These are phyloP conservation scores for Herpetomonas samuelpessoai DNA, from an alignment of 208 protist species.

Conservation along the genomic window DNA sequence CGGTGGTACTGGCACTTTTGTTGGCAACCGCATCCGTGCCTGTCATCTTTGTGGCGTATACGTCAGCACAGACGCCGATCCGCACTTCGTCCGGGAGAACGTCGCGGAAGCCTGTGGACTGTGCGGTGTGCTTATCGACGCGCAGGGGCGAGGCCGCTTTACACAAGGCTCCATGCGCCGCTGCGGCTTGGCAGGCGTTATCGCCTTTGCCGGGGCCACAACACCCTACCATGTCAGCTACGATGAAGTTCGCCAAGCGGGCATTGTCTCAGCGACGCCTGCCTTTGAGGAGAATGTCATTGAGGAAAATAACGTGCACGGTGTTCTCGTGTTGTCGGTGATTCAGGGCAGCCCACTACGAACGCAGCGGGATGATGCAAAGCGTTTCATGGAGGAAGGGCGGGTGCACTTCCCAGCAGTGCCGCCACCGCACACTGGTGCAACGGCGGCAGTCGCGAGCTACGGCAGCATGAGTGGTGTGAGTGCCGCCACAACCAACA, in stretches of 20 bases:
- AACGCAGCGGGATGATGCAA: slow-evolving; percentile 12
- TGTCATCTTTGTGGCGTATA: slow-evolving; percentile 70
- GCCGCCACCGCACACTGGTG: neutral
- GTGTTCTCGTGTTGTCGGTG: slow-evolving; percentile 69
- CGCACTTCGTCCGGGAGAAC: slow-evolving; percentile 47
- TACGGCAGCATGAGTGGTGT: slow-evolving; percentile 10
- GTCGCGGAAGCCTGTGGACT: slow-evolving; percentile 60
- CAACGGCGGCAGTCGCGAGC: neutral
- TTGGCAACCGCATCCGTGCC: slow-evolving; percentile 55
- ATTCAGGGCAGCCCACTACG: slow-evolving; percentile 46
- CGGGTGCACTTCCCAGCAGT: slow-evolving; percentile 1
- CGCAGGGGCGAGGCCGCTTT: slow-evolving; percentile 42
- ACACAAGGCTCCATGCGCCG: slow-evolving; percentile 25
- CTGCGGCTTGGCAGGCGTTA: slow-evolving; percentile 47
- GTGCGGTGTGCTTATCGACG: slow-evolving; percentile 67
- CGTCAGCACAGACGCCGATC: slow-evolving; percentile 45
- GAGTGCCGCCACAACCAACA: slow-evolving; percentile 6
- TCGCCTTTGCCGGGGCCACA: slow-evolving; percentile 58
- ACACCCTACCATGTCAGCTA: slow-evolving; percentile 36
- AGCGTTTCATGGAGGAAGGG: slow-evolving; percentile 7
- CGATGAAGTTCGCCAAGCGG: slow-evolving; percentile 35
- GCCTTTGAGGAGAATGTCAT: slow-evolving; percentile 65
- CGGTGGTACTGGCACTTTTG: slow-evolving; percentile 51
- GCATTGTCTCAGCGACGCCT: slow-evolving; percentile 37
- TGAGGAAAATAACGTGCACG: slow-evolving; percentile 73